Conservation (phyloP, 306 rosid genomes). For the Carpinus viminea region DNA sequence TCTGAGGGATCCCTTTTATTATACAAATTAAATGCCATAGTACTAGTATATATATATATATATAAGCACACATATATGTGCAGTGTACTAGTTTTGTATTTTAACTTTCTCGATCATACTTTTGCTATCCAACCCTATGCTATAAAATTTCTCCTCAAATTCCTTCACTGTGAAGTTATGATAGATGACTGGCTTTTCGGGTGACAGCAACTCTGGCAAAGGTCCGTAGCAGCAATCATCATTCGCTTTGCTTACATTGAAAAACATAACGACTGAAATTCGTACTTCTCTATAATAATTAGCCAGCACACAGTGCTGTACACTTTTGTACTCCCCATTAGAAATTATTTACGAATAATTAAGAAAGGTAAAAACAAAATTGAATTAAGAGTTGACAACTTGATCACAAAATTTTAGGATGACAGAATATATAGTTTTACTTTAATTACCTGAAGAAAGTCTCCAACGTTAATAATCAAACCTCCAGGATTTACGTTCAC, state of each 20-base stretch:
- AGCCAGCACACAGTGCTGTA: slow-evolving; percentile 38
- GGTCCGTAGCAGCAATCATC: slow-evolving; percentile 35
- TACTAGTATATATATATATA: no score
- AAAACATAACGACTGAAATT: slow-evolving; percentile 32
- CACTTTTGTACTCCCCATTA: slow-evolving; percentile 42
- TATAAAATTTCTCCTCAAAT: slow-evolving; percentile 8
- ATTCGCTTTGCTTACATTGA: slow-evolving; percentile 25
- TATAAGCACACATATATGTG: no score
- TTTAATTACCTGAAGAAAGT: slow-evolving; percentile 36
- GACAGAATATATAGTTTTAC: neutral
- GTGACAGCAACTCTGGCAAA: slow-evolving; percentile 30
- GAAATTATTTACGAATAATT: slow-evolving; percentile 16
- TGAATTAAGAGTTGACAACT: neutral
- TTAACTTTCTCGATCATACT: slow-evolving; percentile 30
- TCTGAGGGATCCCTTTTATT: no score
- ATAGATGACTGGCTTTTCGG: slow-evolving; percentile 27
- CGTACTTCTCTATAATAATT: slow-evolving; percentile 30
- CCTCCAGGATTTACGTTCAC: slow-evolving; percentile 34
- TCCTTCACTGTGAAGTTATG: slow-evolving; percentile 27
- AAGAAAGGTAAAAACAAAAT: neutral
- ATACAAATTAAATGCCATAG: no score
- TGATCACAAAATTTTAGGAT: no score
- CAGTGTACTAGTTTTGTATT: neutral
- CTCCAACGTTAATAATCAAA: slow-evolving; percentile 36
- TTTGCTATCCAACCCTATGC: slow-evolving; percentile 34